These are phyloP conservation scores for Cladosporium colombiae DNA, from an alignment of 2,329 filamentous ascomycete species.

Conservation along the genomic window DNA sequence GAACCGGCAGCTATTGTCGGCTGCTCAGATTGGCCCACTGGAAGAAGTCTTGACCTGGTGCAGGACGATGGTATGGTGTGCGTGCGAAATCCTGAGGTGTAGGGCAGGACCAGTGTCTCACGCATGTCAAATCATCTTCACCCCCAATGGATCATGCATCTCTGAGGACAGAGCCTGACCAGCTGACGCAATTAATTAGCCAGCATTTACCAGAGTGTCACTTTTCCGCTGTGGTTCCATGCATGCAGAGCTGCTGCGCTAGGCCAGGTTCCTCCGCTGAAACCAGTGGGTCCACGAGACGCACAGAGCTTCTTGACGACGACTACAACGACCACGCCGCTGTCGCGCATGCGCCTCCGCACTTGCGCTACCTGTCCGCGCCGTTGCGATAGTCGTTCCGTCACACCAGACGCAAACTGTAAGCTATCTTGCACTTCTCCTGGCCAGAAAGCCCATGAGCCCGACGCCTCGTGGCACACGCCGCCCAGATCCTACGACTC, in stretches of 20 bases:
- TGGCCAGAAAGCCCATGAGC: neutral
- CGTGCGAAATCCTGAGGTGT: neutral
- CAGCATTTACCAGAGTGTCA: conserved; percentile 3
- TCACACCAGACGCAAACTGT: conserved; percentile 8
- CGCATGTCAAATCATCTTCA: neutral
- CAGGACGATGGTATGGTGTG: neutral
- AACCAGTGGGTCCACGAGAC: conserved; percentile 7
- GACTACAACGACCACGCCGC: neutral
- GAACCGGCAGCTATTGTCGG: conserved; percentile 14
- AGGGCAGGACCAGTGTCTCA: neutral
- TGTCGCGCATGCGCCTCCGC: conserved; percentile 16
- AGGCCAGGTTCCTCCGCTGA: conserved; percentile 17
- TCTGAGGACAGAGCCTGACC: conserved; percentile 1
- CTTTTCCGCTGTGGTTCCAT: conserved; percentile 16
- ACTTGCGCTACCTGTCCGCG: conserved; percentile 8
- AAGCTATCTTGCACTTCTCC: conserved; percentile 1
- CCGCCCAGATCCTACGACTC: conserved; percentile 12
- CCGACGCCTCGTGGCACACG: neutral
- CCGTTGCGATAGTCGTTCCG: neutral
- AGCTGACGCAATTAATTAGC: conserved; percentile 7
- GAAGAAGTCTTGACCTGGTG: neutral
- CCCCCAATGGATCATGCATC: neutral
- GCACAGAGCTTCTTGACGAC: conserved; percentile 17
- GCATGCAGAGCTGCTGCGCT: conserved; percentile 17
- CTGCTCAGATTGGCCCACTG: conserved; percentile 3